Base-by-base conservation (phyloP, 768 basidiomycete genomes). In the Phlebiopsis gigantea region DNA sequence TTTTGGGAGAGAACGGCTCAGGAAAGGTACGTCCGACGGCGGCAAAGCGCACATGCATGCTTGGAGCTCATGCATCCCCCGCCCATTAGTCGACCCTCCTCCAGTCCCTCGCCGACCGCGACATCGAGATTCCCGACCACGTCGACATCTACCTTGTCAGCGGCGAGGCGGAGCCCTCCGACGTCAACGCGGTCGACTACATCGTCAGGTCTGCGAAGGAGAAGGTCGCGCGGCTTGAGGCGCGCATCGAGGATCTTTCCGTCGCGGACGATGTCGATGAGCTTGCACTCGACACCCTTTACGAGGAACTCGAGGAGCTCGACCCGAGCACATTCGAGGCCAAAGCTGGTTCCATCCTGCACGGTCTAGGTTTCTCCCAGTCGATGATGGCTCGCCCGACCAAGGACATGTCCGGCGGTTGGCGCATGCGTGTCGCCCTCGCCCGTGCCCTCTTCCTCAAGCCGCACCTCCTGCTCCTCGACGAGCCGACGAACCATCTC, bases 321-420 rank as follows among this genome's bases (percentile, higher is more conserved):
- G 96, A 99, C 74, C 95, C 97, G 1, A 80, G 72, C 59, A 97
- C 94, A 5, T 99, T 99, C 69, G 97, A 98, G 72, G 81, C 87
- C 34, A 98, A 98, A 74, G 96, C 97, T 1, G 90, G 88, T 52
- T 90, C 90, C 63, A 96, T 99, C 64, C 81, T 98, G n/a, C 90
- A 96, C 65, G 97, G 96, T 83, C 84, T 99, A 39, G 96, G 96
- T 15, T 99, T 99, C 76, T 78, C 79, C 47, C 82, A 80, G 65
- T 69, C 76, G 53, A 98, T 98, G 96, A 97, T 98, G 95, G 81
- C 82, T 71, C 90, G 88, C 72, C 89, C 94, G 3, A 99, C 96
- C 28, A 96, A 93, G 75, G 96, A 99, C 70, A 99, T 99, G 96
- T 88, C 85, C 66, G 96, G 96, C 81, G 96, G 96, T 65, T 99